These are phyloP conservation scores for Epichloe uncinata DNA, from an alignment of 2,329 filamentous ascomycete species.

Conservation along the genomic window DNA sequence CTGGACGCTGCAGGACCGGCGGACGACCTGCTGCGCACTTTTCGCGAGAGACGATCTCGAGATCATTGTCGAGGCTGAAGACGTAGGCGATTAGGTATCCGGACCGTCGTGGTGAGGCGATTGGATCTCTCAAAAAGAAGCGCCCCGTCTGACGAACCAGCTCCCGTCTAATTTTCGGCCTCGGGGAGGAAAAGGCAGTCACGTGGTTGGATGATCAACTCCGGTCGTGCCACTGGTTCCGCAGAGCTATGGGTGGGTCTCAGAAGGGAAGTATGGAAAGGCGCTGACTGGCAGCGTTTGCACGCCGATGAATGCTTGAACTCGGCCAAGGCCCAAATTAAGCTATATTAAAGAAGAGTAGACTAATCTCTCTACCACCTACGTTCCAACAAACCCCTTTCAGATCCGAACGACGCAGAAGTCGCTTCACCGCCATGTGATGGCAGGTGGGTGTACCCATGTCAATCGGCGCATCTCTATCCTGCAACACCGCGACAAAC, in stretches of 20 bases:
- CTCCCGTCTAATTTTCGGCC: constrained; percentile 32
- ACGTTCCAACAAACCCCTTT: too few relatives aligned
- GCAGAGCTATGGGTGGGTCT: background rate
- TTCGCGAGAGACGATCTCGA: constrained; percentile 47
- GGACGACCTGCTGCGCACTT: constrained; percentile 44
- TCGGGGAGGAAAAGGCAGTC: constrained; percentile 17
- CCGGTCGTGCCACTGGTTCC: background rate
- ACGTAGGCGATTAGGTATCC: constrained; percentile 41
- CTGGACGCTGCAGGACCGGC: constrained; percentile 44
- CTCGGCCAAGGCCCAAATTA: too few relatives aligned
- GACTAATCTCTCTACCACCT: too few relatives aligned
- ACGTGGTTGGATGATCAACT: constrained; percentile 20
- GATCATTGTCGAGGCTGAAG: constrained; percentile 46
- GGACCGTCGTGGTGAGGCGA: constrained; percentile 27
- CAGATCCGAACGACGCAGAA: too few relatives aligned
- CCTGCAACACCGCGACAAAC: too few relatives aligned
- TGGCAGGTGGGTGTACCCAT: too few relatives aligned
- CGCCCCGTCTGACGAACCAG: constrained; percentile 25
- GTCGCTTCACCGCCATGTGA: too few relatives aligned
- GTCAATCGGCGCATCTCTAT: too few relatives aligned
- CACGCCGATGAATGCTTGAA: too few relatives aligned
- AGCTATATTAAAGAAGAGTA: too few relatives aligned
- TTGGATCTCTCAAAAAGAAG: constrained; percentile 27
- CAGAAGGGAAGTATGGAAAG: background rate
- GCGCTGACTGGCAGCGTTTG: too few relatives aligned